phyloP scores from a whole-genome alignment of 2,329 filamentous ascomycete genomes.

The Colletotrichum sp. region DNA sequence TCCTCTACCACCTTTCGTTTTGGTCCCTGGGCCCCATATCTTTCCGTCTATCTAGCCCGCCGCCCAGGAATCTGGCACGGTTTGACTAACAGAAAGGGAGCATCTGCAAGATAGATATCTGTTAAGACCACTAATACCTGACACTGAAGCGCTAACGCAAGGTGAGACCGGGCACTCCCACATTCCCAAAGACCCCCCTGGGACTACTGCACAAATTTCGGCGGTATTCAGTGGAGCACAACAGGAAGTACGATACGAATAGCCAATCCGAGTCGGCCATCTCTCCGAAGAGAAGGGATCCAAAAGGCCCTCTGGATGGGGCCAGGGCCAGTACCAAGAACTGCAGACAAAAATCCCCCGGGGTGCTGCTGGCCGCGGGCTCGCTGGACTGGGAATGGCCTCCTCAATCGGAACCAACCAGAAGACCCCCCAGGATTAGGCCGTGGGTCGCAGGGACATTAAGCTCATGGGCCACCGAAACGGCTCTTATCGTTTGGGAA shows the following conservation, averaged over 20 bases:
- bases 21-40: not conserved
- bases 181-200: not conserved
- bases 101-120: not conserved
- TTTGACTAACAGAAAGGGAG: slow-evolving; percentile 8
- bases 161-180: not conserved
- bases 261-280: slow-evolving; percentile 7
- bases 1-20: slow-evolving; percentile 3
- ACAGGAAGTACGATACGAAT: not conserved
- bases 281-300: not conserved
- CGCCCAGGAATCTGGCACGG: not conserved
- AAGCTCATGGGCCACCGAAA: slow-evolving; percentile 15
- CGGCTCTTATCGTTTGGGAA: slow-evolving; percentile 19
- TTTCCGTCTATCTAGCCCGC: not conserved
- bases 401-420: slow-evolving; percentile 8
- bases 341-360: slow-evolving; percentile 22
- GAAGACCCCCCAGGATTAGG: not conserved
- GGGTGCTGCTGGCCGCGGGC: not conserved
- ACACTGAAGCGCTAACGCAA: not conserved
- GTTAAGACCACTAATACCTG: not conserved
- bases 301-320: slow-evolving; percentile 9
- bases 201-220: slow-evolving; percentile 8
- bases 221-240: slow-evolving; percentile 9
- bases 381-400: slow-evolving; percentile 2
- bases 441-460: slow-evolving; percentile 3
- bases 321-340: slow-evolving; percentile 9